Conservation (phyloP, 441 rosid species). For the Adansonia gregorii region DNA sequence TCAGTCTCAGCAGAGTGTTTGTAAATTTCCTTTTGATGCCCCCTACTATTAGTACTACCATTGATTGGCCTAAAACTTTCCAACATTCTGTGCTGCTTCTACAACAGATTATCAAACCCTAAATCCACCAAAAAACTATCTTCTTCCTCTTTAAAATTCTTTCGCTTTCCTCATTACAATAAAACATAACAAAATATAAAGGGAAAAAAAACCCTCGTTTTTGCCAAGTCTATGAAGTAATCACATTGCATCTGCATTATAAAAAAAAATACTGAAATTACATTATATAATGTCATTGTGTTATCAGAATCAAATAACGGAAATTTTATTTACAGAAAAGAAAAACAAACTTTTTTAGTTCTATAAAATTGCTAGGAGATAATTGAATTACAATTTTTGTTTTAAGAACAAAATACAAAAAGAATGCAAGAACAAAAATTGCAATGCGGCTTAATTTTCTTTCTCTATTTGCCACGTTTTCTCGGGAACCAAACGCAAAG, state of each 20-base stretch:
- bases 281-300: not conserved
- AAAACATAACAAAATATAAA: not conserved
- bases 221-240: not conserved
- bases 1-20: not conserved
- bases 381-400: not conserved
- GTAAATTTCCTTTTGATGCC: not conserved
- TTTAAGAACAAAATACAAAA: not conserved
- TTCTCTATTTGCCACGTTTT: not conserved
- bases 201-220: not conserved
- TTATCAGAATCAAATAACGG: not conserved
- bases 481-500: not conserved
- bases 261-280: not conserved
- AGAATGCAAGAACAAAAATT: not conserved
- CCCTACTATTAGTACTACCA: not conserved
- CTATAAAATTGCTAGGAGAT: not conserved
- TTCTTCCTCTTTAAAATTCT: not conserved
- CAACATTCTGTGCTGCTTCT: not conserved
- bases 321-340: not conserved
- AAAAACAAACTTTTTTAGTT: not conserved
- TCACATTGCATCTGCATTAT: not conserved
- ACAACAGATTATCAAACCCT: not conserved
- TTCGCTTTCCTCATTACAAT: not conserved
- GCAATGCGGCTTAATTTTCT: not conserved
- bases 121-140: not conserved
- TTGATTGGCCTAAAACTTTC: not conserved